Evolutionary conservation across 495 filamentous ascomycete species (phyloP).

Genomic region (Cercophora newfieldiana): DNA sequence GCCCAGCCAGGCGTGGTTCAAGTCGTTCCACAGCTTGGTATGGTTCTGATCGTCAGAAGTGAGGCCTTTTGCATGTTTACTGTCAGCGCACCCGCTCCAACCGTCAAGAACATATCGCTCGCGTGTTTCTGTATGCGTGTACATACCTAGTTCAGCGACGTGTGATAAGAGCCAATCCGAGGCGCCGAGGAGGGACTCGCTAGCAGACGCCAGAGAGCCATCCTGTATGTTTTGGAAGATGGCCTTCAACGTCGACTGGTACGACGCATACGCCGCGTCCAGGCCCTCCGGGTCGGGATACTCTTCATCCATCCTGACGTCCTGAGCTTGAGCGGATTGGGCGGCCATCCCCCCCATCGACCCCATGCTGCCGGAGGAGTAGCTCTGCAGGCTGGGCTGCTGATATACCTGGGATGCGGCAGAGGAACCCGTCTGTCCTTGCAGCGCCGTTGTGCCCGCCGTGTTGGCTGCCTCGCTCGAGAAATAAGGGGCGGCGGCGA

Average conservation of each 20-base stretch:
- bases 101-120: too few relatives aligned
- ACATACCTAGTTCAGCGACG: constrained; percentile 80
- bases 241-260: constrained; percentile 68
- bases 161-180: constrained; percentile 85
- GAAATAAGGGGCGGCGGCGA: constrained; percentile 77
- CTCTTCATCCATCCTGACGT: constrained; percentile 48
- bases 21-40: constrained; percentile 89
- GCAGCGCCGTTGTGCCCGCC: constrained; percentile 52
- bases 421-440: constrained; percentile 41
- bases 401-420: constrained; percentile 51
- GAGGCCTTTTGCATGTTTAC: constrained; percentile 38
- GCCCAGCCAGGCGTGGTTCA: constrained; percentile 92
- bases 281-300: constrained; percentile 35
- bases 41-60: constrained; percentile 67
- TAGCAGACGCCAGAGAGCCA: constrained; percentile 70
- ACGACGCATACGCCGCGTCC: constrained; percentile 71
- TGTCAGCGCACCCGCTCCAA: not conserved
- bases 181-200: constrained; percentile 69
- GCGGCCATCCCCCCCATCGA: constrained; percentile 42
- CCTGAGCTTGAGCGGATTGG: constrained; percentile 40
- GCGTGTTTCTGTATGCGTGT: too few relatives aligned
- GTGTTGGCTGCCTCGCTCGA: constrained; percentile 66
- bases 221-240: constrained; percentile 75
- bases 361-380: constrained; percentile 41
- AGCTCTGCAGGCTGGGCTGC: constrained; percentile 48